Evolutionary conservation across 768 basidiomycete genomes (phyloP), one percentile per base, ranked within the genome.

Genomic region (Termitomyces sp.): DNA sequence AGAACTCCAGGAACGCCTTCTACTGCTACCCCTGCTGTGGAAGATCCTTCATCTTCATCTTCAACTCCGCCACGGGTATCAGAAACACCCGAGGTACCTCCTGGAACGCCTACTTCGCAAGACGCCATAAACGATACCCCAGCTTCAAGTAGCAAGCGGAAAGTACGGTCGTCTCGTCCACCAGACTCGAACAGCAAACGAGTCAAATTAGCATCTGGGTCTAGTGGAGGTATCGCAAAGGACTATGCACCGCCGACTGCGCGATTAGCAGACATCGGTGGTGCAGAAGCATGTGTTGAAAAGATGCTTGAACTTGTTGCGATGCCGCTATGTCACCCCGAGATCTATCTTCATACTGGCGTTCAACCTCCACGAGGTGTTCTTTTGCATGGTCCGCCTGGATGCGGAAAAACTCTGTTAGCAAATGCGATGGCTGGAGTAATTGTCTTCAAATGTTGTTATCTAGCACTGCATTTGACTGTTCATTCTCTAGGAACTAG

Each of bases 381-480:
- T 0, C 71, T 99, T 22, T 71, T 99, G 9, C 91, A 98, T 70
- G 97, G 97, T 1, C 96, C 97, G 6, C 94, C 96, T 0, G 97
- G 96, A 14, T 98, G 95, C 65, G 97, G 97, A 5, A 99, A 99
- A 74, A 98, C 97, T 0, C 72, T 96, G 62, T 72, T 98, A 20
- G 96, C 95, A 14, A 88, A 94, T 69, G 97, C 95, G 18, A 90
- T 98, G 58, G 95, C 95, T 47, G 97, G 97, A 56, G 95, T 94
- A 66, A 67, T 86, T 77, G 12, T 38, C 28, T 48, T 22, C 13
- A 6, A 32, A 42, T 42, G 13, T 24, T 53, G 54, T 10, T 54
- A 42, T 60, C 52, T 4, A 9, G 38, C 33, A 35, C 9, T 54
- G 13, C n/a, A 18, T 24, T 35, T 48, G 47, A 54, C 28, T 63